These are phyloP conservation scores for Paraphoma sp. DNA, from an alignment of 2,329 filamentous ascomycete species.

Conservation along the genomic window DNA sequence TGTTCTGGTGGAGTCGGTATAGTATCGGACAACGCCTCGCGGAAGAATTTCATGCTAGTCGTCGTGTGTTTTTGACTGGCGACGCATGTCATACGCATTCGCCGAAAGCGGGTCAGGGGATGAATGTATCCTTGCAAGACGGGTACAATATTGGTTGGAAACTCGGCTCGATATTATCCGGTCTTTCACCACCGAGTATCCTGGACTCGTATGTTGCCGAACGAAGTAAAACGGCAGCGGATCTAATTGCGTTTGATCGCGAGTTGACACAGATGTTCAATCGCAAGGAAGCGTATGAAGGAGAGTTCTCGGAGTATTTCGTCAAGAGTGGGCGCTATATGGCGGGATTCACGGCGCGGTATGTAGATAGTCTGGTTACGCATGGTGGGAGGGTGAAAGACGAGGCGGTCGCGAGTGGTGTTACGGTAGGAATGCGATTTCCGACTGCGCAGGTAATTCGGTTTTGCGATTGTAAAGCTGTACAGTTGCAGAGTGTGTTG, in stretches of 20 bases:
- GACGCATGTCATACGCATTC: conserved; percentile 74
- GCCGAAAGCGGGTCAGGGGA: conserved; percentile 73
- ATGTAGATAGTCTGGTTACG: conserved; percentile 60
- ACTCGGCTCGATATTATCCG: conserved; percentile 50
- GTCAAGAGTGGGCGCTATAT: conserved; percentile 65
- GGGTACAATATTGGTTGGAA: conserved; percentile 66
- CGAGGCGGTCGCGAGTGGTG: conserved; percentile 45
- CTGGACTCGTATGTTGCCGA: conserved; percentile 69
- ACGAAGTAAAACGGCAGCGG: conserved; percentile 53
- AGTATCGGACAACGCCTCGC: conserved; percentile 75
- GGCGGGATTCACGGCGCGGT: conserved; percentile 64
- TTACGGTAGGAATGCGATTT: conserved; percentile 57
- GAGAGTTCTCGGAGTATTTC: conserved; percentile 64
- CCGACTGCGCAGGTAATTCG: conserved; percentile 65
- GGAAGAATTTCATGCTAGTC: conserved; percentile 69
- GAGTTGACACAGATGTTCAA: conserved; percentile 61
- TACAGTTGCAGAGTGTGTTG: conserved; percentile 60
- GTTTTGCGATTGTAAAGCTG: conserved; percentile 64
- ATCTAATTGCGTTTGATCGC: conserved; percentile 68
- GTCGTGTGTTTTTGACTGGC: conserved; percentile 72
- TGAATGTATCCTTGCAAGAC: conserved; percentile 68
- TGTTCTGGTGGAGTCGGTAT: conserved; percentile 76
- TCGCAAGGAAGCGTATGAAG: conserved; percentile 51
- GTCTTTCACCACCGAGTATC: conserved; percentile 61
- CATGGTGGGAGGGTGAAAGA: conserved; percentile 37